Percentiles rank a stretch among this genome's conserved stretches.
phyloP scores from a whole-genome alignment of 2,329 filamentous ascomycete species.

The Aspergillus sp. region DNA sequence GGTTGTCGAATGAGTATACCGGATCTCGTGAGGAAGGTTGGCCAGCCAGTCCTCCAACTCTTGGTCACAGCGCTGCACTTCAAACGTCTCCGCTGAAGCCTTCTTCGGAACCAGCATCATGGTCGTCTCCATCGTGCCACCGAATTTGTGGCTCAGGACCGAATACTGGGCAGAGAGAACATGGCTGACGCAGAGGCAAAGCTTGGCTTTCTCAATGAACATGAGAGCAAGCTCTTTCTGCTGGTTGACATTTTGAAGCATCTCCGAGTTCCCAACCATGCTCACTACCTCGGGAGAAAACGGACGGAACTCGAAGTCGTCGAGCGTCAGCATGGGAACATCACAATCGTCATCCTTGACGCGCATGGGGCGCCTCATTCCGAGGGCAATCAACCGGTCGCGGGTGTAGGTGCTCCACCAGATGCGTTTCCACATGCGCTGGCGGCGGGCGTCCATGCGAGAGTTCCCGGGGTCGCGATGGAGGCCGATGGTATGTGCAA shows the following conservation, averaged over 20 bases:
- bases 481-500: conserved; percentile 86
- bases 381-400: conserved; percentile 81
- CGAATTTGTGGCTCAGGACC: conserved; percentile 72
- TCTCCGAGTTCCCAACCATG: conserved; percentile 59
- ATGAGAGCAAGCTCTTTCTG: conserved; percentile 73
- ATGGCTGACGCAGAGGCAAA: conserved; percentile 80
- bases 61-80: conserved; percentile 68
- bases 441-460: conserved; percentile 61
- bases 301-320: conserved; percentile 70
- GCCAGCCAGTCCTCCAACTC: conserved; percentile 71
- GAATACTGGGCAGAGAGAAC: conserved; percentile 89
- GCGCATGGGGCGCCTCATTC: conserved; percentile 83
- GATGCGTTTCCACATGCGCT: conserved; percentile 84
- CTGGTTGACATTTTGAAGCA: conserved; percentile 61
- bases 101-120: conserved; percentile 93
- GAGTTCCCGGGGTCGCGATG: conserved; percentile 77
- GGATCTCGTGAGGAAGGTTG: conserved; percentile 60
- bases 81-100: conserved; percentile 67
- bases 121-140: conserved; percentile 60
- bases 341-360: conserved; percentile 93
- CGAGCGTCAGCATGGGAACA: conserved; percentile 75
- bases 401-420: conserved; percentile 99
- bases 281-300: conserved; percentile 59
- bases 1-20: conserved; percentile 57
- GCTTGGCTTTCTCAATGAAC: conserved; percentile 84